Evolutionary conservation across 805 yeast genomes (phyloP).

Genomic region (Hanseniaspora valbyensis): DNA sequence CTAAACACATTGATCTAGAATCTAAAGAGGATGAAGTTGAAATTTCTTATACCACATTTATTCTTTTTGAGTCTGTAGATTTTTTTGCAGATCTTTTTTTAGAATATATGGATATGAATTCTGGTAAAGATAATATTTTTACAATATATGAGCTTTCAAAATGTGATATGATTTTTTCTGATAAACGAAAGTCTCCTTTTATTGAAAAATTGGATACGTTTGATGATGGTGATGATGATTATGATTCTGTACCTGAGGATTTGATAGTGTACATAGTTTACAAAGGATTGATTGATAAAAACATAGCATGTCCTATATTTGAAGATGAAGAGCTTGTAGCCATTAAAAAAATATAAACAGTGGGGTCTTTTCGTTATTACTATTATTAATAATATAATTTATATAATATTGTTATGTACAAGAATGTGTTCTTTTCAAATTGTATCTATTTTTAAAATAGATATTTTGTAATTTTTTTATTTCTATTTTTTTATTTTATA

Average conservation of each 20-base stretch:
- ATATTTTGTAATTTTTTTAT: too few species aligned
- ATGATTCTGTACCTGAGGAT: not conserved
- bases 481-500: too few species aligned
- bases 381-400: too few species aligned
- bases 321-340: constrained; percentile 12
- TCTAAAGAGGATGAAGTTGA: not conserved
- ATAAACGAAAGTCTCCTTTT: not conserved
- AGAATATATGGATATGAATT: not conserved
- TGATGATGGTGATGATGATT: not conserved
- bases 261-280: not conserved
- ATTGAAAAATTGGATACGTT: too few species aligned
- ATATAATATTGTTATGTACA: too few species aligned
- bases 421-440: too few species aligned
- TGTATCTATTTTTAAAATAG: too few species aligned
- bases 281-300: constrained; percentile 1
- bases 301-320: constrained; percentile 1
- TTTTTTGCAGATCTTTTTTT: not conserved
- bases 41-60: not conserved
- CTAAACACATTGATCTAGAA: not conserved
- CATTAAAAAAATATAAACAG: constrained; percentile 3
- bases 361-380: too few species aligned
- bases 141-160: constrained; percentile 9
- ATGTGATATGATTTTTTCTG: not conserved
- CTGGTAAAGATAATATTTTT: constrained; percentile 3
- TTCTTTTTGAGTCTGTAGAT: not conserved